Base-by-base conservation (phyloP, 2,329 filamentous ascomycete species). In the Curvularia hawaiiensis region DNA sequence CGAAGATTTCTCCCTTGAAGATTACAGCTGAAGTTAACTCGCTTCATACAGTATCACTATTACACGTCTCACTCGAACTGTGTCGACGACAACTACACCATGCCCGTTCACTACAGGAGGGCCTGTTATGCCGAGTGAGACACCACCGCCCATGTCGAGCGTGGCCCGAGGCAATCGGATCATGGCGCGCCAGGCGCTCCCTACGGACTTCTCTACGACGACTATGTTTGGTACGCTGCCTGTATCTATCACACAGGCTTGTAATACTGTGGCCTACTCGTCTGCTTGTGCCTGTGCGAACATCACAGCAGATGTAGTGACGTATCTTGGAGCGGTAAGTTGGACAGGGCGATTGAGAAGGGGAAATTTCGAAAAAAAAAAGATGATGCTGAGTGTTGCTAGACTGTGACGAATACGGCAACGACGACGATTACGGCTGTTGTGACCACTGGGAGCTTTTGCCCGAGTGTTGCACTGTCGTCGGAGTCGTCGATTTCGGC, bases 231-330 rank as follows among this genome's bases (percentile, higher is more conserved):
- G 65, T 4, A 35, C 62, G 1, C 54, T 69, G 20, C 73, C 73
- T 22, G 48, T 59, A 2, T 73, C 69, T 57, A 67, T 64, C 12
- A 63, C 61, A 3, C 58, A 50, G 30, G 53, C 45, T 1, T 74
- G 71, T 52, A 35, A 52, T 16, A 28, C 44, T 9, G 46, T 48
- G 12, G 50, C 49, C 11, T 75, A 73, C 52, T 61, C 61, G 0
- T 72, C 69, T 41, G 69, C 65, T 2, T 75, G 73, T 49, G 52
- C 50, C 10, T 75, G 72, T 48, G 58, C 66, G 30, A 62, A 61
- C 2, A 54, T 75, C 14, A 61, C 60, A 3, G 18, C 61, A 16
- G 62, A 52, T 12, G 44, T 44, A 1, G 38, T 68, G 9, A 67
- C 66, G 16, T 54, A 52, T 9, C 55, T 68, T 18, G 62, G 64